Conservation (phyloP, 768 basidiomycete species). For the Cystobasidium ongulense region DNA sequence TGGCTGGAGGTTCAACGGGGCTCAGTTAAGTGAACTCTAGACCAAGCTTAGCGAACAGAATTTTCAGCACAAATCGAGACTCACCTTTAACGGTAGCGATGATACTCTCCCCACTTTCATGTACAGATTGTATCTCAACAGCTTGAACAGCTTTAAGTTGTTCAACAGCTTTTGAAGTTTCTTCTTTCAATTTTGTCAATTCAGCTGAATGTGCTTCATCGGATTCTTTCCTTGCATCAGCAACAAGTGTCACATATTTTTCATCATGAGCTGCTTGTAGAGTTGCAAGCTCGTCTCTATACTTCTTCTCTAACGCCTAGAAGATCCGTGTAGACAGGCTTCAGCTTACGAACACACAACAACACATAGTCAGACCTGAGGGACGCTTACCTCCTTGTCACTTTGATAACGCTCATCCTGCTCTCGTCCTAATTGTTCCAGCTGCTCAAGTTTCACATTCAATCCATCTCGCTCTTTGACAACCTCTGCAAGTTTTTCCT, state of each 20-base stretch:
- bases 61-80: neutral
- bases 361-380: neutral
- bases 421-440: neutral
- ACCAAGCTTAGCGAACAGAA: no score
- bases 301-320: neutral
- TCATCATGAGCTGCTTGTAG: neutral
- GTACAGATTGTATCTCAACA: neutral
- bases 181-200: neutral
- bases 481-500: neutral
- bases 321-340: neutral
- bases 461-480: neutral
- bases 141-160: constrained; percentile 4
- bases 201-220: neutral
- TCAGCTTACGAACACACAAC: neutral
- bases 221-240: neutral
- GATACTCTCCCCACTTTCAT: neutral
- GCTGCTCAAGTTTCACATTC: neutral
- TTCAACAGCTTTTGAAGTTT: neutral
- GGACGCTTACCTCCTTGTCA: neutral
- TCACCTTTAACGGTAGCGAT: neutral
- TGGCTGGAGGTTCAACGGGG: neutral
- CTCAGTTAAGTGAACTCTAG: no score
- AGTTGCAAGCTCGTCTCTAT: neutral
- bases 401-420: neutral
- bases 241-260: neutral